Conservation (phyloP, 495 filamentous ascomycete genomes). For the Xylaria cubensis region DNA sequence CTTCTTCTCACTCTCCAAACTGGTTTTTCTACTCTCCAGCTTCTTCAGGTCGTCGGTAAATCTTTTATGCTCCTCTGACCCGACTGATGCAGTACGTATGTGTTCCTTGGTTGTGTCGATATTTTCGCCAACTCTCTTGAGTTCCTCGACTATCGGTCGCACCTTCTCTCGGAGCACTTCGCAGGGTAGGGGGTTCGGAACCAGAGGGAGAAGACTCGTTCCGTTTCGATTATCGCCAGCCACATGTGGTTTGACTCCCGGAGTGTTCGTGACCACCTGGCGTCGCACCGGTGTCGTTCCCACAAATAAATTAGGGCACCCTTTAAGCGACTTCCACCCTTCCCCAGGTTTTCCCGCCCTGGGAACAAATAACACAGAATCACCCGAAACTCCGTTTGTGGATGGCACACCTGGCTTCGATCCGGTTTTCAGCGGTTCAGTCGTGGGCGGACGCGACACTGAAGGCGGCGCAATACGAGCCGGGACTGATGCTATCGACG, state of each 20-base stretch:
- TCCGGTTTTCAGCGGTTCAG: not conserved
- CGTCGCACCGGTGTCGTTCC: conserved; percentile 11
- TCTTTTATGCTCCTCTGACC: conserved; percentile 11
- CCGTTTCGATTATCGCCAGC: conserved; percentile 26
- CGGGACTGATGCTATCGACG: not conserved
- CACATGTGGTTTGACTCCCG: conserved; percentile 27
- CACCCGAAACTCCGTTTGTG: not conserved
- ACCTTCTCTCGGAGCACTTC: conserved; percentile 26
- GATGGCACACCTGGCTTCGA: not conserved
- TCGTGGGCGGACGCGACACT: conserved; percentile 1
- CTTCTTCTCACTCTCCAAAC: conserved; percentile 17
- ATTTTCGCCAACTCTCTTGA: conserved; percentile 7
- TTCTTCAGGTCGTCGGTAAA: conserved; percentile 19
- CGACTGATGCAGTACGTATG: not conserved
- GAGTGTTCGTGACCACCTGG: conserved; percentile 14
- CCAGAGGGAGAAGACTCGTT: conserved; percentile 8
- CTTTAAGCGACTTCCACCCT: conserved; percentile 18
- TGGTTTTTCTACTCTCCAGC: conserved; percentile 5
- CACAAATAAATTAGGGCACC: conserved; percentile 22
- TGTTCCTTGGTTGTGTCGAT: conserved; percentile 10
- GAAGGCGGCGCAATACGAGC: not conserved
- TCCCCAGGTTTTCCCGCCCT: not conserved
- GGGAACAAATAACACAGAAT: not conserved
- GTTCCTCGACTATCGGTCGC: conserved; percentile 22
- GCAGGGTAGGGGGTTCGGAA: conserved; percentile 18